Conservation (phyloP, 2,329 filamentous ascomycete genomes). For the Talaromyces sp. region DNA sequence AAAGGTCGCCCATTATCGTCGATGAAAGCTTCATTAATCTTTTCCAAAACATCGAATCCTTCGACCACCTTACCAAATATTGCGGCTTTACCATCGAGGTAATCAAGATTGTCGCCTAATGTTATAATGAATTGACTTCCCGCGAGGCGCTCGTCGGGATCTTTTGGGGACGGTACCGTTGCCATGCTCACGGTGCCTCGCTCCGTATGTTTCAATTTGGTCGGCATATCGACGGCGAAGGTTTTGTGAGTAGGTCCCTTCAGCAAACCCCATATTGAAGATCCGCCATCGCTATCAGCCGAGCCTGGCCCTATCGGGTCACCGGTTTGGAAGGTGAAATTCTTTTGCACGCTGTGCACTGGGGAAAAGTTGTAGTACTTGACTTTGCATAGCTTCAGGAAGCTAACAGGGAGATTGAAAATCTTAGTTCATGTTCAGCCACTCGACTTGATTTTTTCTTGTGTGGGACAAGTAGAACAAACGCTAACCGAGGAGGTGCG, state of each 20-base stretch:
- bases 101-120: conserved; percentile 82
- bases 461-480: conserved; percentile 23
- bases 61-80: conserved; percentile 95
- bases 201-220: conserved; percentile 83
- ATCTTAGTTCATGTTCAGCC: conserved; percentile 58
- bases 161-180: conserved; percentile 70
- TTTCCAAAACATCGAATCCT: conserved; percentile 89
- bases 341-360: conserved; percentile 85
- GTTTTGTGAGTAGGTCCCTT: conserved; percentile 68
- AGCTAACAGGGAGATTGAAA: conserved; percentile 56
- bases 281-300: conserved; percentile 82
- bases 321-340: conserved; percentile 94
- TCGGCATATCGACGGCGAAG: conserved; percentile 79
- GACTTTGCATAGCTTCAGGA: conserved; percentile 96
- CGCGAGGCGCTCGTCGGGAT: conserved; percentile 77
- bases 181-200: conserved; percentile 96
- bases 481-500: conserved; percentile 14
- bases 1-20: conserved; percentile 83
- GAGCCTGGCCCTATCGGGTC: conserved; percentile 87
- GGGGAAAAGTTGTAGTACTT: conserved; percentile 99
- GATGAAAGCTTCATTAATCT: conserved; percentile 85
- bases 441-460: conserved; percentile 26
- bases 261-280: conserved; percentile 84
- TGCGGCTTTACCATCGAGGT: conserved; percentile 86
- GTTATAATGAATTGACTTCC: conserved; percentile 94